Percentiles rank a stretch among this genome's conserved stretches.
Conservation (phyloP, 2,329 filamentous ascomycete species). For the Cladophialophora exuberans region DNA sequence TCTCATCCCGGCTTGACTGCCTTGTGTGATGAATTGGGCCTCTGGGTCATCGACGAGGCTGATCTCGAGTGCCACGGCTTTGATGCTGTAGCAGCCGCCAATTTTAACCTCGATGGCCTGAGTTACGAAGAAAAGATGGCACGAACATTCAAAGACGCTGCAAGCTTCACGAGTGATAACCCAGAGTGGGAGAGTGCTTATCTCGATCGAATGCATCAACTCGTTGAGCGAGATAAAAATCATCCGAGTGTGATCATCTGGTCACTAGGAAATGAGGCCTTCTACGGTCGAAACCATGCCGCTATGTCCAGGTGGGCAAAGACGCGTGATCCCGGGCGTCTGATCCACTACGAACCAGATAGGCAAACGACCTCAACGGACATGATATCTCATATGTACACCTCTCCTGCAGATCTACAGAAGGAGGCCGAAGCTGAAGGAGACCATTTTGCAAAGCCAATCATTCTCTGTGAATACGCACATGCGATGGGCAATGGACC, state of each 20-base stretch:
- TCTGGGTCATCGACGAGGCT: constrained; percentile 44
- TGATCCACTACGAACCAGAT: constrained; percentile 71
- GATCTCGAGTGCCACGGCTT: constrained; percentile 45
- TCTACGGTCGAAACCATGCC: constrained; percentile 69
- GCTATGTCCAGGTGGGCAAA: constrained; percentile 69
- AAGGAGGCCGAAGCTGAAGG: constrained; percentile 27
- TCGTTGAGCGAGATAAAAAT: constrained; percentile 71
- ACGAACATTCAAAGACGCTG: constrained; percentile 30
- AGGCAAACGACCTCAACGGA: constrained; percentile 62
- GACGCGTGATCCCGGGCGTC: constrained; percentile 59
- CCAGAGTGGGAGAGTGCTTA: constrained; percentile 60
- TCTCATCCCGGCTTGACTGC: constrained; percentile 47
- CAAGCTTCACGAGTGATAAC: constrained; percentile 39
- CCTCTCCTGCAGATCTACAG: constrained; percentile 43
- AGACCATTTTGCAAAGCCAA: constrained; percentile 51
- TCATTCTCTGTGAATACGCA: constrained; percentile 54
- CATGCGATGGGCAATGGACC: constrained; percentile 77
- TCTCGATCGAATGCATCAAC: constrained; percentile 66
- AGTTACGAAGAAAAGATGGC: constrained; percentile 12
- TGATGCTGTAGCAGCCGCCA: constrained; percentile 1
- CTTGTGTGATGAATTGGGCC: constrained; percentile 41
- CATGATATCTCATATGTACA: constrained; percentile 72
- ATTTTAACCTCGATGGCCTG: constrained; percentile 7
- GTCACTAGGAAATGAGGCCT: constrained; percentile 74
- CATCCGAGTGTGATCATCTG: constrained; percentile 72